Base-by-base conservation (phyloP, 2,329 filamentous ascomycete genomes). In the Geoglossum cookeanum region DNA sequence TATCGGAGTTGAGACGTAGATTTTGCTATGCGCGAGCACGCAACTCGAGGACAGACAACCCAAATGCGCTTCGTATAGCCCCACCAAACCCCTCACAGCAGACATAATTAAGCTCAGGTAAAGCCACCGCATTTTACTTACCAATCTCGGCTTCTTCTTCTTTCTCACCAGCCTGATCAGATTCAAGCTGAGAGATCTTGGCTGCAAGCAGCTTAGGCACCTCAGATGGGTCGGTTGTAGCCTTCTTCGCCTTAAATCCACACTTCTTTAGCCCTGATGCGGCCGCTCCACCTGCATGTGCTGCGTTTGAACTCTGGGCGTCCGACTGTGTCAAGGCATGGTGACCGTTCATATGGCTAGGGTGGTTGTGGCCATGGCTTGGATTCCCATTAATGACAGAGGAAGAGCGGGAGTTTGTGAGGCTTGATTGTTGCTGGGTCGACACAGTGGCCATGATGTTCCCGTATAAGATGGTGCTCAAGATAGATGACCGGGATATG, bases 81-180 rank as follows among this genome's bases (percentile, higher is more conserved):
- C 4, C n/a, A 45, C 22, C 42, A 45, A 6, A 22, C n/a, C 42
- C 17, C 42, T 22, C 42, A 22, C 17, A 22, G 42, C 15, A 17
- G 11, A 29, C 4, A n/a, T 4, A 1, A 1, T 4, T 17, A 17
- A 27, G 27, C 17, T 17, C 33, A n/a, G 4, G 8, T 15, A 45
- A 32, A 39, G 13, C 3, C 11, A 3, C 13, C 35, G 9, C 54
- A 57, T 47, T 54, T 54, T 55, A 78, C 82, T 68, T 74, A 94
- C 89, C 88, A 68, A 98, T 96, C 75, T 97, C 92, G 60, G 85
- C 81, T 72, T 96, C 90, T 71, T 96, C 88, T 64, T 94, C 91
- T 70, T 94, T 95, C 68, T 95, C 90, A 59, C 88, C 87, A 9
- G 89, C 89, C 55, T 85, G 87, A 75, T 96, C 90, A 61, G 88